These are phyloP conservation scores for Triticum timopheevii DNA, from an alignment of 176 grass and related monocot species.

Conservation along the genomic window DNA sequence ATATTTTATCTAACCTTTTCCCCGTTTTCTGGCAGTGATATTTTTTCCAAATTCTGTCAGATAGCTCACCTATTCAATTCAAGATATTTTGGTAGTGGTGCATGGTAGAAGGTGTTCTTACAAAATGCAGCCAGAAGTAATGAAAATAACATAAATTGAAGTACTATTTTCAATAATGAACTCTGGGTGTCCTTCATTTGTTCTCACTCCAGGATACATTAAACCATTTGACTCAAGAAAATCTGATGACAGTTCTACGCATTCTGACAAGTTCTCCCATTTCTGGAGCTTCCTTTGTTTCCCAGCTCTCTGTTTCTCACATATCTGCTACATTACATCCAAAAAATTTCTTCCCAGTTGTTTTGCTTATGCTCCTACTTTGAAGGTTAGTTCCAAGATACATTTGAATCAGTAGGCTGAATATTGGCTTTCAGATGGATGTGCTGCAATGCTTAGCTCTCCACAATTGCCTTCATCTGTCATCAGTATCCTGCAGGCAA, in stretches of 20 bases:
- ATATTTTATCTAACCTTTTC: background rate
- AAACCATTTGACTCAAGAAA: constrained; percentile 20
- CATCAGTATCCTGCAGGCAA: constrained; percentile 52
- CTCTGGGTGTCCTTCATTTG: background rate
- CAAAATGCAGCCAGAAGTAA: constrained; percentile 2
- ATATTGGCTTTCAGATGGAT: constrained; percentile 57
- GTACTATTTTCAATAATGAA: constrained; percentile 26
- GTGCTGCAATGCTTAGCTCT: constrained; percentile 48
- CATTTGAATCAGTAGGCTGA: constrained; percentile 56
- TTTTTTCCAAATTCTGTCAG: background rate
- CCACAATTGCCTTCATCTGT: constrained; percentile 56
- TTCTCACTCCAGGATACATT: constrained; percentile 13
- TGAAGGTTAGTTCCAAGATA: constrained; percentile 46
- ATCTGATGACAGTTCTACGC: background rate
- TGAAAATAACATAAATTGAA: constrained; percentile 23
- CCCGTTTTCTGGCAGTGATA: background rate
- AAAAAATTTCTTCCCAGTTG: constrained; percentile 31
- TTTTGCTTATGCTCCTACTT: constrained; percentile 33
- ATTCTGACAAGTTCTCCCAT: constrained; percentile 13
- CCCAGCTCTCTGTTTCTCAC: constrained; percentile 10
- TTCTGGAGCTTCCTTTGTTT: constrained; percentile 26
- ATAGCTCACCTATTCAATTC: constrained; percentile 1
- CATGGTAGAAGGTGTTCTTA: constrained; percentile 8
- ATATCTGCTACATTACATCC: constrained; percentile 35
- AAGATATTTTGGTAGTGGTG: constrained; percentile 14